phyloP scores from a whole-genome alignment of 148 eudicot genomes.

The Rhododendron kiyosumense region DNA sequence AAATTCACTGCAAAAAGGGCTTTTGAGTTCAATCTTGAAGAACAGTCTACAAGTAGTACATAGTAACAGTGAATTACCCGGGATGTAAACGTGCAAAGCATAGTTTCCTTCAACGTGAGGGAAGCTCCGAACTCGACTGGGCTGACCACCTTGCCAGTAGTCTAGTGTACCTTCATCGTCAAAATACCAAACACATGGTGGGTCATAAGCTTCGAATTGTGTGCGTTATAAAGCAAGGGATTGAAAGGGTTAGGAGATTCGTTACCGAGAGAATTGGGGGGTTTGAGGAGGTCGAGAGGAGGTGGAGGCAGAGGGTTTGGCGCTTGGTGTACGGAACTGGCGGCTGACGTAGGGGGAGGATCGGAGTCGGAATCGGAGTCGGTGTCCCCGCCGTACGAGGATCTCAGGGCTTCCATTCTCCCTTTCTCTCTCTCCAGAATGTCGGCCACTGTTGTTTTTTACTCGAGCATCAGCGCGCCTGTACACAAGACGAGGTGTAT shows the following conservation, averaged over 20 bases:
- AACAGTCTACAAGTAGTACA: not conserved
- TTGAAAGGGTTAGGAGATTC: slow-evolving; percentile 6
- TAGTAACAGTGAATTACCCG: slow-evolving; percentile 33
- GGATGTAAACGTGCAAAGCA: slow-evolving; percentile 85
- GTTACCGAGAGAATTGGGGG: slow-evolving; percentile 57
- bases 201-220: slow-evolving; percentile 9
- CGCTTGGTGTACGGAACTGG: not conserved
- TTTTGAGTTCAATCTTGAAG: not conserved
- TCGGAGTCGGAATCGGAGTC: slow-evolving; percentile 58
- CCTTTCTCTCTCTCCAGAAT: not conserved
- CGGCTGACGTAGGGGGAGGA: not conserved
- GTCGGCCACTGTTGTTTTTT: too few relatives aligned
- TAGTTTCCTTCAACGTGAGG: slow-evolving; percentile 92
- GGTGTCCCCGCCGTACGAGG: slow-evolving; percentile 68
- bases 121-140: slow-evolving; percentile 66
- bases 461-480: too few relatives aligned
- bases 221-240: not conserved
- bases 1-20: not conserved
- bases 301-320: slow-evolving; percentile 64
- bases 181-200: slow-evolving; percentile 23
- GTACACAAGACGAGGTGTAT: too few relatives aligned
- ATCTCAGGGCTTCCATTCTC: slow-evolving; percentile 68
- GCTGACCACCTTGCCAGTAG: slow-evolving; percentile 29
- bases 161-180: slow-evolving; percentile 37
- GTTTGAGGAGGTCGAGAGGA: slow-evolving; percentile 62